Percentiles rank a stretch among this genome's conserved stretches.
Evolutionary conservation across 805 yeast genomes (phyloP).

Genomic region (Cyberlindnera suaveolens): DNA sequence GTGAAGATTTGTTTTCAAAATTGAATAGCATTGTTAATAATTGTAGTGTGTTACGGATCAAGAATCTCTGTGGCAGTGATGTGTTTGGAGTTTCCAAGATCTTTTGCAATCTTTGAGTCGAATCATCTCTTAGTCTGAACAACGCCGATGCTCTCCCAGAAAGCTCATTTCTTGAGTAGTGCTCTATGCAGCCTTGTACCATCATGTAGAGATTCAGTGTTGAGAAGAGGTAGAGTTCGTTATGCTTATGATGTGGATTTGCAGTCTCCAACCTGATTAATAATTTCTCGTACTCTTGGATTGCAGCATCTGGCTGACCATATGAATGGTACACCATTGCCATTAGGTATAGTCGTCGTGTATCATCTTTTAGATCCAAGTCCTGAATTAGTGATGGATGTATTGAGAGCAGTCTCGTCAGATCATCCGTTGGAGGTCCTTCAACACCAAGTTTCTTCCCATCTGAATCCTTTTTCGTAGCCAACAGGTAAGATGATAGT

Average conservation of each 20-base stretch:
- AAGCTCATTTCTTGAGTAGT: conserved; percentile 3
- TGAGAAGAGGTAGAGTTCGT: conserved; percentile 13
- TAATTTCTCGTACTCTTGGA: conserved; percentile 3
- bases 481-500: not conserved
- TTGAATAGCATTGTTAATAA: conserved; percentile 13
- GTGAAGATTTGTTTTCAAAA: conserved; percentile 8
- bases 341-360: not conserved
- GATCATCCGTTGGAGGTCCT: not conserved
- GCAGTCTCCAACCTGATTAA: conserved; percentile 4
- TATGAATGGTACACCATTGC: conserved; percentile 14
- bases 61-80: conserved; percentile 4
- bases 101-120: conserved; percentile 2
- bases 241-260: conserved; percentile 1
- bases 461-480: not conserved
- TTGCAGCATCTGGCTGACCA: conserved; percentile 12
- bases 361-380: not conserved
- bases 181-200: conserved; percentile 11
- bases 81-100: conserved; percentile 5
- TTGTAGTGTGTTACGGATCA: not conserved
- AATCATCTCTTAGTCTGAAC: conserved; percentile 3
- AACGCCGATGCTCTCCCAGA: conserved; percentile 2
- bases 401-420: not conserved
- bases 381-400: not conserved
- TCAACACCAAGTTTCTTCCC: not conserved
- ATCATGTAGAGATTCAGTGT: conserved; percentile 11